Evolutionary conservation across 768 basidiomycete genomes (phyloP).

Genomic region (Suillus decipiens): DNA sequence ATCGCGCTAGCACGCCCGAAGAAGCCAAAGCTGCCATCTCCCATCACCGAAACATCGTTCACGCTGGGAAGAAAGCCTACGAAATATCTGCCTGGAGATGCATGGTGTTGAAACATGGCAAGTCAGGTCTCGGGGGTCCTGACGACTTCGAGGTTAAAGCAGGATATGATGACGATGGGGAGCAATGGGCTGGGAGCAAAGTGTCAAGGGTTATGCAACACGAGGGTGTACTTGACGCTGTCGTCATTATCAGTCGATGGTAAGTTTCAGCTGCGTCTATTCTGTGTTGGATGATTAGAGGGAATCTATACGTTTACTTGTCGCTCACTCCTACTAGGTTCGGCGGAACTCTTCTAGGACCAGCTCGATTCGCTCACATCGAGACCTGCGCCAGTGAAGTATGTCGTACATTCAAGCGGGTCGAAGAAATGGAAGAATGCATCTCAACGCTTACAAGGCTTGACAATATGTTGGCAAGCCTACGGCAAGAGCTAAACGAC

Average conservation of each 20-base stretch:
- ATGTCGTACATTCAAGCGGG: conserved; percentile 63
- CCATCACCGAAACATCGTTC: conserved; percentile 58
- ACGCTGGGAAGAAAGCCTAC: conserved; percentile 61
- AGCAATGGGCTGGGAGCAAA: conserved; percentile 66
- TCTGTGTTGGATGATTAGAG: not conserved
- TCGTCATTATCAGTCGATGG: conserved; percentile 81
- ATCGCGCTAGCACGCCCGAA: conserved; percentile 50
- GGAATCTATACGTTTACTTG: not conserved
- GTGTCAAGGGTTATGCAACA: conserved; percentile 68
- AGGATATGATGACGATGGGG: conserved; percentile 76
- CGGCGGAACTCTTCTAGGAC: conserved; percentile 79
- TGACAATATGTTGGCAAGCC: conserved; percentile 59
- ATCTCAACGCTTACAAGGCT: conserved; percentile 57
- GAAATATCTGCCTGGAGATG: conserved; percentile 81
- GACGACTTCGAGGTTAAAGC: conserved; percentile 72
- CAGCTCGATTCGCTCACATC: conserved; percentile 74
- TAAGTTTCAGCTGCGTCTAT: conserved; percentile 31
- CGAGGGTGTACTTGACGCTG: conserved; percentile 74
- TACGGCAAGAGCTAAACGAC: conserved; percentile 46
- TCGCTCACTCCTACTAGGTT: conserved; percentile 54
- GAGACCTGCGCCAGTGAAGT: conserved; percentile 76
- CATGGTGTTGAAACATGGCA: conserved; percentile 68
- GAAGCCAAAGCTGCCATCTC: conserved; percentile 52
- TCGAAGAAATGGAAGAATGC: conserved; percentile 68
- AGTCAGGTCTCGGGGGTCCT: conserved; percentile 65